phyloP scores from a whole-genome alignment of 108 stramenopile genomes.

The Halocafeteria seosinensis region DNA sequence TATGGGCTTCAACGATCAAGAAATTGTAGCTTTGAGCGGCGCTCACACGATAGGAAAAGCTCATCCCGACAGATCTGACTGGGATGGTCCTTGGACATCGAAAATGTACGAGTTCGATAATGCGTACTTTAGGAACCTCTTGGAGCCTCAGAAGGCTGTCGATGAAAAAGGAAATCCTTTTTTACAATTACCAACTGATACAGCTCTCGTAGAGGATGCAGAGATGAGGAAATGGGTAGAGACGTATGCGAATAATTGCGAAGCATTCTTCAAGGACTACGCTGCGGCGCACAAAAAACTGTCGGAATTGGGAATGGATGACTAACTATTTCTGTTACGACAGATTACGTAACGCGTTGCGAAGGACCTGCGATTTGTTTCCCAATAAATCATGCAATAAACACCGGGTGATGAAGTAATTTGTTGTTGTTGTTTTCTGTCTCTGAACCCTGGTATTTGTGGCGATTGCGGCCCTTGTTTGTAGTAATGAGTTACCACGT shows the following conservation, averaged over 20 bases:
- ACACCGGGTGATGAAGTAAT: too few species aligned
- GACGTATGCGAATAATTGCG: conserved; percentile 61
- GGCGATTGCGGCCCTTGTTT: too few species aligned
- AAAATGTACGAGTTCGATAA: conserved; percentile 60
- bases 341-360: too few species aligned
- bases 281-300: conserved; percentile 72
- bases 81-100: conserved; percentile 59
- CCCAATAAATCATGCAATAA: too few species aligned
- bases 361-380: too few species aligned
- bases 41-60: conserved; percentile 72
- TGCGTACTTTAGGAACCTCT: conserved; percentile 52
- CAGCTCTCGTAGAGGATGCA: conserved; percentile 47
- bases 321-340: too few species aligned
- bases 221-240: conserved; percentile 49
- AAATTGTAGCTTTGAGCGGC: conserved; percentile 73
- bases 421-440: too few species aligned
- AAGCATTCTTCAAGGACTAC: conserved; percentile 71
- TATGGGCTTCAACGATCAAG: conserved; percentile 76
- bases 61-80: conserved; percentile 53
- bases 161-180: conserved; percentile 26
- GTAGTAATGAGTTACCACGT: too few species aligned
- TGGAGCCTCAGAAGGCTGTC: conserved; percentile 10
- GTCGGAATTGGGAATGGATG: conserved; percentile 54
- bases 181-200: conserved; percentile 61
- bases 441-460: too few species aligned